Percentiles rank a stretch among this genome's conserved stretches.
Conservation (phyloP, 768 basidiomycete species). For the Termitomyces sp. region DNA sequence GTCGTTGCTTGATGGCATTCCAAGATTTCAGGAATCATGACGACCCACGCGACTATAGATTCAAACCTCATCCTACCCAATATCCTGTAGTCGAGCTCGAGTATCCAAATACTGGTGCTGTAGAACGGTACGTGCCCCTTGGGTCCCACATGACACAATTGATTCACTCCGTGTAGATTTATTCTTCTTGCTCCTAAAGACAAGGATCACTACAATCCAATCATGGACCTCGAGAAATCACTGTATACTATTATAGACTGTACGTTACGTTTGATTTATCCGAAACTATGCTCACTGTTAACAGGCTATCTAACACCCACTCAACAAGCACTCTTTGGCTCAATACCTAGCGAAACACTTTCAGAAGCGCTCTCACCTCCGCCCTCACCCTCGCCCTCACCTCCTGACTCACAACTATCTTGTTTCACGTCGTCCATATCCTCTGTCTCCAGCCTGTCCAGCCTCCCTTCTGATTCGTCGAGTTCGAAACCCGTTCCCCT, state of each 20-base stretch:
- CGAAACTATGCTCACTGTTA: constrained; percentile 7
- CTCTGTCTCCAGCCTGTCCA: constrained; percentile 23
- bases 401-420: constrained; percentile 30
- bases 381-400: constrained; percentile 30
- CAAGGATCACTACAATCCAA: constrained; percentile 83
- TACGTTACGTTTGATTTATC: constrained; percentile 22
- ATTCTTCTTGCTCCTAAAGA: constrained; percentile 77
- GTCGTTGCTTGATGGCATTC: constrained; percentile 9
- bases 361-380: constrained; percentile 33
- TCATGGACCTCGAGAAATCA: constrained; percentile 70
- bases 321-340: constrained; percentile 63
- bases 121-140: constrained; percentile 51
- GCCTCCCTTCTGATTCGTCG: constrained; percentile 25
- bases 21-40: constrained; percentile 67
- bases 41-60: constrained; percentile 57
- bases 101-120: constrained; percentile 67
- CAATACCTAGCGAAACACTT: constrained; percentile 46
- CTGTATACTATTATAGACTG: constrained; percentile 71
- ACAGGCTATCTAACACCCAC: constrained; percentile 65
- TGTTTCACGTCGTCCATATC: constrained; percentile 22
- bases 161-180: constrained; percentile 39
- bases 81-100: constrained; percentile 71
- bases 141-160: not conserved
- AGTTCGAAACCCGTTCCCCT: constrained; percentile 22
- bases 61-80: constrained; percentile 53